Evolutionary conservation across 306 rosid genomes (phyloP), one percentile per base, ranked within the genome.

Genomic region (Trifolium repens): DNA sequence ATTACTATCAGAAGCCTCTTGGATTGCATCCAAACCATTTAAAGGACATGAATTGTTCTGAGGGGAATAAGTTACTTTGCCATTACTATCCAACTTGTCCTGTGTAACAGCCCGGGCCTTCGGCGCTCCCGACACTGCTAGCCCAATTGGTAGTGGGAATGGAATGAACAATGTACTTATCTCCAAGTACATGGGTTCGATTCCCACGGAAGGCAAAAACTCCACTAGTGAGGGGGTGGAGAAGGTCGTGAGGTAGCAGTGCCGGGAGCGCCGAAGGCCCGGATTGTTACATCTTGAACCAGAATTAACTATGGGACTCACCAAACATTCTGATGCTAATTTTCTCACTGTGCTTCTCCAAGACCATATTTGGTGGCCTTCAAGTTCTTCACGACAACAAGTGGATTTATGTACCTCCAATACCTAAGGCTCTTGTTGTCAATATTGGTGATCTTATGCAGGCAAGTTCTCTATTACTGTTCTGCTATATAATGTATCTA

Each of bases 301-400:
- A 5, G 83, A 79, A 19, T 57, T 79, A 55, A 79, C 83, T 2
- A 2, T 72, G 78, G 78, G 83, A 72, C 72, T 69, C 42, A 79
- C 74, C 43, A 79, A 72, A 44, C 83, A 72, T 57, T 54, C 83
- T 30, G 83, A 79, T 66, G 19, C 4, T 58, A 8, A 40, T 54
- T 79, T 79, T 24, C 67, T 79, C 40, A 79, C 73, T 5, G 67
- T 78, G 50, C 78, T 79, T 53, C 74, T 79, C n/a, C 82, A 79
- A n/a, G 82, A 79, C 49, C 82, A 72, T 55, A 72, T 79, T 65
- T 22, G 83, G 78, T 42, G 83, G 78, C 12, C 83, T 79, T 58
- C 83, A 79, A 67, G 74, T 44, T 57, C 83, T 79, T 43, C 46
- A 42, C 46, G 4, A 42, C 2, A 9, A 42, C 7, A 42, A 46